Evolutionary conservation across 441 rosid species (phyloP), one percentile per base, ranked within the genome.

Genomic region (Biscutella auriculata): DNA sequence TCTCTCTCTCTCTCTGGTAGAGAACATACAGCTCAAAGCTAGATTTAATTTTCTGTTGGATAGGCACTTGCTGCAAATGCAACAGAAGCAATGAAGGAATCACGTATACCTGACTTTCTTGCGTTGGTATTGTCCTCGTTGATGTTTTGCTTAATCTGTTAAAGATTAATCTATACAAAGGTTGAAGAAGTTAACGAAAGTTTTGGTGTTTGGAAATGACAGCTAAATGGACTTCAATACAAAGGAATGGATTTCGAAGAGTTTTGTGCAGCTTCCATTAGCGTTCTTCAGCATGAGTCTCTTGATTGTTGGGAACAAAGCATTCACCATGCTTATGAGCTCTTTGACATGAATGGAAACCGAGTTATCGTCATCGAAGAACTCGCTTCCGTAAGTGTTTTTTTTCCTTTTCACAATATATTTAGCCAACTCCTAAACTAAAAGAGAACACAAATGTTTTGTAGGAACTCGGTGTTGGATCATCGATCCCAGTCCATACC

Each of bases 381-480:
- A 71, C 92, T 93, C 17, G 97, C 96, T 51, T 83, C 95, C 0
- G 98, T 93, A 72, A 75, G 92, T 80, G 52, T 45, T 2, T 23
- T 33, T 23, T 32, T 17, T 16, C 12, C 9, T 1, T 8, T 14
- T 45, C 43, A 23, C 13, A 16, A 41, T 26, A 6, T 39, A 21
- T 27, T 13, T 27, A 23, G 26, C 32, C 14, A 7, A 16, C 28
- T 39, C 11, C 48, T 34, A 5, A 66, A 37, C 45, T 29, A 19
- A 3, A 61, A 45, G 6, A 21, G 27, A 45, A 28, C 14, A 44
- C 41, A 39, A 56, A 16, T 34, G 28, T 51, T 6, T 46, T 47
- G 52, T 86, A 92, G 98, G 98, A 92, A 73, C 90, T 92, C 32
- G 95, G 94, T 10, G 90, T 92, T 57, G 88, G 88, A 40, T 95